Evolutionary conservation across 495 filamentous ascomycete species (phyloP).

Genomic region (Annulohypoxylon bovei): DNA sequence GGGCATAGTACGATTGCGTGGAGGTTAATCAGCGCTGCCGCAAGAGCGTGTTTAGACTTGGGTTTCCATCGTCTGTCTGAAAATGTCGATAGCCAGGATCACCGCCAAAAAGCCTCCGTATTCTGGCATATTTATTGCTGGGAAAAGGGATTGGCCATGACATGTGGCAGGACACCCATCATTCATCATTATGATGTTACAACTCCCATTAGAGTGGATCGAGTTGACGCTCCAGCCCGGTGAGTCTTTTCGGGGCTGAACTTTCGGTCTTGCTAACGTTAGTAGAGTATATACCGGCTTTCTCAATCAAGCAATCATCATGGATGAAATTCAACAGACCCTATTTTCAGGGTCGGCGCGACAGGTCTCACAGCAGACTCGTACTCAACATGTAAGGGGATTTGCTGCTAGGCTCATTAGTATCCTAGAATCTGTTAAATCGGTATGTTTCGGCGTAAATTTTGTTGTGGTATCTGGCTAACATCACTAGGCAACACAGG

Average conservation of each 20-base stretch:
- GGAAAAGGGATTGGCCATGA: conserved; percentile 67
- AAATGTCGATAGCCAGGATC: conserved; percentile 41
- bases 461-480: not conserved
- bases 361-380: conserved; percentile 21
- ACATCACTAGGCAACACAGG: conserved; percentile 15
- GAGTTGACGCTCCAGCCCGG: not conserved
- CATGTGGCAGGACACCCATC: conserved; percentile 66
- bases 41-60: conserved; percentile 35
- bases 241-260: not conserved
- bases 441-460: conserved; percentile 6
- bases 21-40: conserved; percentile 35
- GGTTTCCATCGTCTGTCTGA: conserved; percentile 41
- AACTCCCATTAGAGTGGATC: not conserved
- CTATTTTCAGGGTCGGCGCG: conserved; percentile 38
- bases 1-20: conserved; percentile 43
- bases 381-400: conserved; percentile 22
- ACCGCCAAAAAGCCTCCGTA: conserved; percentile 46
- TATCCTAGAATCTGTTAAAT: conserved; percentile 19
- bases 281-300: conserved; percentile 34
- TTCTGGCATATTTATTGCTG: conserved; percentile 73
- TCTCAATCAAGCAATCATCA: conserved; percentile 24
- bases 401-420: conserved; percentile 22
- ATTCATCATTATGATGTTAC: conserved; percentile 73
- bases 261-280: not conserved
- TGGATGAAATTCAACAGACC: conserved; percentile 37